Evolutionary conservation across 306 rosid genomes (phyloP).

Genomic region (Betula pendula): DNA sequence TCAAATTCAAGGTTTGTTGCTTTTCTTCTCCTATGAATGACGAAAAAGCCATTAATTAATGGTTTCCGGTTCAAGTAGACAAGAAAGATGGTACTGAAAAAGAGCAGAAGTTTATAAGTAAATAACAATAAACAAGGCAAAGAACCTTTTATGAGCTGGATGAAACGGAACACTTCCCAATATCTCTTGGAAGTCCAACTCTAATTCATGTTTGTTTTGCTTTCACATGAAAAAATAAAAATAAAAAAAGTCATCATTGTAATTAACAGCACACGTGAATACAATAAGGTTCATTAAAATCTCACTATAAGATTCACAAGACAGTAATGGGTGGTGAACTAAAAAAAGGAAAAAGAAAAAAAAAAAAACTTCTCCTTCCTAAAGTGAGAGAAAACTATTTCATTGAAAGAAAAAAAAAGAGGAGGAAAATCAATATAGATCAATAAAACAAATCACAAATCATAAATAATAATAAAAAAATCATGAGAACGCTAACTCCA

Average conservation of each 20-base stretch:
- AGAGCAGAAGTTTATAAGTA: background rate
- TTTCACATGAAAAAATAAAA: slow-evolving; percentile 36
- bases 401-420: too few relatives aligned
- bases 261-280: slow-evolving; percentile 5
- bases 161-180: slow-evolving; percentile 98
- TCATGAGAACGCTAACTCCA: too few relatives aligned
- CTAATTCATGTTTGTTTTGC: slow-evolving; percentile 95
- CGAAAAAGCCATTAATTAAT: slow-evolving; percentile 29
- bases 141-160: slow-evolving; percentile 98
- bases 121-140: slow-evolving; percentile 18
- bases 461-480: too few relatives aligned
- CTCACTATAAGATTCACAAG: too few relatives aligned
- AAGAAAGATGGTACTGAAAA: slow-evolving; percentile 11
- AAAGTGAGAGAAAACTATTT: too few relatives aligned
- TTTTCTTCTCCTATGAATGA: slow-evolving; percentile 81
- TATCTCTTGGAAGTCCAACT: slow-evolving; percentile 98
- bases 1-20: slow-evolving; percentile 90
- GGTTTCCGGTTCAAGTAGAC: slow-evolving; percentile 2
- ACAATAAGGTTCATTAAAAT: too few relatives aligned
- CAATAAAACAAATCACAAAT: too few relatives aligned
- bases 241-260: slow-evolving; percentile 33
- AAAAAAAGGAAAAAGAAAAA: too few relatives aligned
- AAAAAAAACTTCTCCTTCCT: too few relatives aligned
- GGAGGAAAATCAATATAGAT: too few relatives aligned
- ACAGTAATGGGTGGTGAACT: too few relatives aligned